Conservation (phyloP, 495 filamentous ascomycete species). For the Penicillium argentinense region DNA sequence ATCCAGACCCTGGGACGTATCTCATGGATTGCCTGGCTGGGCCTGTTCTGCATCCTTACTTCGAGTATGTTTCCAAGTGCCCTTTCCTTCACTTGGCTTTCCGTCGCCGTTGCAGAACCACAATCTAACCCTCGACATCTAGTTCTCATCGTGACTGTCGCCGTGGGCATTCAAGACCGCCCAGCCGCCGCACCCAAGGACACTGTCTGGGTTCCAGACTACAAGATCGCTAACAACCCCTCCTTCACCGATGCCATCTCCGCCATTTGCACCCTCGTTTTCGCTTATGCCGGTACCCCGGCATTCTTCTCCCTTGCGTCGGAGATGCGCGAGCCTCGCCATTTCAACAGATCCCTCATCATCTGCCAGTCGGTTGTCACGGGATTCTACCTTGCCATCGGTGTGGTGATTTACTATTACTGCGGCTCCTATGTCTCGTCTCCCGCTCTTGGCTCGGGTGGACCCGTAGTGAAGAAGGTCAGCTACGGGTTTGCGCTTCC, state of each 20-base stretch:
- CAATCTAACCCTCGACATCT: constrained; percentile 27
- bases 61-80: constrained; percentile 26
- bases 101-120: constrained; percentile 31
- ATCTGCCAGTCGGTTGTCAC: constrained; percentile 43
- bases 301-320: constrained; percentile 70
- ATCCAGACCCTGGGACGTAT: constrained; percentile 41
- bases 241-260: constrained; percentile 47
- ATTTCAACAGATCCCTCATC: constrained; percentile 56
- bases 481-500: constrained; percentile 72
- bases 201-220: constrained; percentile 32
- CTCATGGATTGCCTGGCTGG: constrained; percentile 40
- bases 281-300: constrained; percentile 62
- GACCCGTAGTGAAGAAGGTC: constrained; percentile 58
- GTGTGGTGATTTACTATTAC: constrained; percentile 66
- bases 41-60: constrained; percentile 37
- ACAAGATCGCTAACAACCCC: constrained; percentile 28
- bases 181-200: constrained; percentile 34
- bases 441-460: constrained; percentile 68
- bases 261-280: constrained; percentile 66
- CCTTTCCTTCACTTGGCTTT: neutral
- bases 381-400: constrained; percentile 63
- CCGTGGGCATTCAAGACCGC: constrained; percentile 54
- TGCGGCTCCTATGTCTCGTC: constrained; percentile 62
- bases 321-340: constrained; percentile 66
- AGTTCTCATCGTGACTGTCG: constrained; percentile 70